Evolutionary conservation across 768 basidiomycete species (phyloP).

Genomic region (Leccinum ochraceum): DNA sequence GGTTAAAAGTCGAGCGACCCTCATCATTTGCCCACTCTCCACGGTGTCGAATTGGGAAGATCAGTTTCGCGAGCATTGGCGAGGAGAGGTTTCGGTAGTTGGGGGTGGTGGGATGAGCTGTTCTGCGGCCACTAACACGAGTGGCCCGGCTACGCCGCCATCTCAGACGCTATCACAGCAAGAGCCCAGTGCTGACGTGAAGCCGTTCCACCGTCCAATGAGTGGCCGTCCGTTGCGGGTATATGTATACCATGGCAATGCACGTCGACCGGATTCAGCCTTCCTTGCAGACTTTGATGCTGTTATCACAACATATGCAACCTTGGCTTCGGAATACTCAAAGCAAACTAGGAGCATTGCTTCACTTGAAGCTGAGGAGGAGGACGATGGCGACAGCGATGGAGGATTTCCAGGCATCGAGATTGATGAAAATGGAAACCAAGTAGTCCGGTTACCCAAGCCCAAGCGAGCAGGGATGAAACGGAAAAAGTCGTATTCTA

Average conservation of each 20-base stretch:
- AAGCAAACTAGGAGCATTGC: slow-evolving; percentile 75
- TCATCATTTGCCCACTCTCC: slow-evolving; percentile 96
- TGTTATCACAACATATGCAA: slow-evolving; percentile 96
- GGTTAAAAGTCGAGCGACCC: slow-evolving; percentile 89
- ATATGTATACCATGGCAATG: slow-evolving; percentile 95
- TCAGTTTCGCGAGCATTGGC: slow-evolving; percentile 97
- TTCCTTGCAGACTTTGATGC: slow-evolving; percentile 94
- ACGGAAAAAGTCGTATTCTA: slow-evolving; percentile 55
- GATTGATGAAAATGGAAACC: slow-evolving; percentile 67
- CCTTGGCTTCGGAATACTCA: slow-evolving; percentile 92
- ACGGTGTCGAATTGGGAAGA: slow-evolving; percentile 99
- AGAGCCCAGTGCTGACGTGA: slow-evolving; percentile 23
- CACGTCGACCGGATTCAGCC: slow-evolving; percentile 80
- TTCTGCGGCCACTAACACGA: slow-evolving; percentile 31
- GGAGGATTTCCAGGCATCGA: slow-evolving; percentile 64
- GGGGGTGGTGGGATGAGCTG: slow-evolving; percentile 65
- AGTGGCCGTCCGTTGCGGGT: slow-evolving; percentile 67
- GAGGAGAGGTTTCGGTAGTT: slow-evolving; percentile 78
- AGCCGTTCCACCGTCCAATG: slow-evolving; percentile 38
- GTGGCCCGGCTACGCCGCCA: slow-evolving; percentile 40
- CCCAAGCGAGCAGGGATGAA: slow-evolving; percentile 68
- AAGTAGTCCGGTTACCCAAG: slow-evolving; percentile 57
- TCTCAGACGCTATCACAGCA: slow-evolving; percentile 35
- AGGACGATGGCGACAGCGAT: slow-evolving; percentile 66
- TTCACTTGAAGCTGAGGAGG: slow-evolving; percentile 59